Evolutionary conservation across 2,329 filamentous ascomycete genomes (phyloP), one percentile per base, ranked within the genome.

Genomic region (Tolypocladium capitatum): DNA sequence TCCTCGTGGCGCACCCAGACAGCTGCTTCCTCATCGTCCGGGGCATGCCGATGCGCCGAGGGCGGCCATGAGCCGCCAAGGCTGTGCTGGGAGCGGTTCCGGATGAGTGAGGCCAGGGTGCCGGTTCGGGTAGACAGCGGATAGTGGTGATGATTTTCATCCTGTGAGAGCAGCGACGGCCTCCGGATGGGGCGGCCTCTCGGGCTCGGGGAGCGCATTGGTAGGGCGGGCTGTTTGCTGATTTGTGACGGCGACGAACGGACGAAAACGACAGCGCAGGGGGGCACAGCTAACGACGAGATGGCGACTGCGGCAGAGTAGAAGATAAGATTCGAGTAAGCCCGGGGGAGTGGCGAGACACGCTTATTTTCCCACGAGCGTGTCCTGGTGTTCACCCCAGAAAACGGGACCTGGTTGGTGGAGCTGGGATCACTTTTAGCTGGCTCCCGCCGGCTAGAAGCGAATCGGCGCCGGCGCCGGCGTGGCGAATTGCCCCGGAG

Each of bases 51-150:
- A 44, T 57, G 49, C 14, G 46, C 42, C 30, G 51, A 42, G 6
- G 58, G 49, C 14, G 54, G 53, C 53, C 56, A 57, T 2, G 57
- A 59, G 36, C 56, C 58, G 21, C 54, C 46, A 48, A 64, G 49
- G 54, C 56, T 63, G 49, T 60, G 58, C 51, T 66, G 62, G 6
- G 66, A 69, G 46, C 66, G 65, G 38, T 56, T 67, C 41, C 66
- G 59, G 53, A 68, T 67, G 46, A 69, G 59, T 4, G 63, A 66
- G 31, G 65, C 60, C 45, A 68, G 56, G 14, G 62, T 59, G 42
- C 64, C 65, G 48, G 63, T 66, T 27, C 65, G 61, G 13, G 65
- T 68, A 33, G 58, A 60, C 42, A 68, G 52, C 16, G 60, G 58
- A 27, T 59, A 63, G 42, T 62, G 54, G 41, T 57, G 53, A 31